A percentile compares a stretch with the other conserved stretches of the same genome.
phyloP scores from a whole-genome alignment of 2,329 filamentous ascomycete genomes.

The Botryotinia convoluta region DNA sequence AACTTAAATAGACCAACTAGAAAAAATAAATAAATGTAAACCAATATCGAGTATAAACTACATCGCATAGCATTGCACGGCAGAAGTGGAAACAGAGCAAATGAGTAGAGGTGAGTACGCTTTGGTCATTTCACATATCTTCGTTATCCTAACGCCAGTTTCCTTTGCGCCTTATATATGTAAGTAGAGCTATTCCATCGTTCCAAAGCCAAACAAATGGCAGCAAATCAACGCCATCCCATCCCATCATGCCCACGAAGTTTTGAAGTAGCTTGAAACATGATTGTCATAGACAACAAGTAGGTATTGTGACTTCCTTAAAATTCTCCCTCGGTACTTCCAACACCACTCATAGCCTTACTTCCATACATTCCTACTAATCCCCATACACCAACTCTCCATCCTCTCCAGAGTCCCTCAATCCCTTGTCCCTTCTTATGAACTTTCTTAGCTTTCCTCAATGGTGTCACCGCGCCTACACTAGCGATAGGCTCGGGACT shows the following conservation, averaged over 20 bases:
- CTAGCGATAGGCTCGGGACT: conserved; percentile 2
- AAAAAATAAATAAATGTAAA: not conserved
- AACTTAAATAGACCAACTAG: too few species aligned
- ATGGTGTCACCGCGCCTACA: conserved; percentile 8
- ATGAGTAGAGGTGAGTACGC: conserved; percentile 1
- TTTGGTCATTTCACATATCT: conserved; percentile 16
- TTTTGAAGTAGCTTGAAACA: not conserved
- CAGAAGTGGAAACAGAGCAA: not conserved
- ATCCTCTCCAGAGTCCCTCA: conserved; percentile 55
- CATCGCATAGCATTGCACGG: not conserved
- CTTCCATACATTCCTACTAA: conserved; percentile 53
- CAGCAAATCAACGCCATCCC: not conserved
- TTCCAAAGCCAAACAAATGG: not conserved
- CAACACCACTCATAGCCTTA: conserved; percentile 35
- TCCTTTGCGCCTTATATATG: conserved; percentile 8
- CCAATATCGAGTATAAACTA: not conserved
- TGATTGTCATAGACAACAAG: conserved; percentile 6
- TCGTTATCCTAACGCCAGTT: conserved; percentile 11
- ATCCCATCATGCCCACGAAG: not conserved
- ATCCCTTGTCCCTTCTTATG: conserved; percentile 50
- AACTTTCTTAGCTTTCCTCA: conserved; percentile 24
- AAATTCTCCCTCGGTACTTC: conserved; percentile 36
- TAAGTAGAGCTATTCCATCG: not conserved
- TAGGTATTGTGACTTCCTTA: conserved; percentile 18
- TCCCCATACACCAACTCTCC: conserved; percentile 57